Conservation (phyloP, 306 rosid genomes). For the Cyclanthera cordifolia region DNA sequence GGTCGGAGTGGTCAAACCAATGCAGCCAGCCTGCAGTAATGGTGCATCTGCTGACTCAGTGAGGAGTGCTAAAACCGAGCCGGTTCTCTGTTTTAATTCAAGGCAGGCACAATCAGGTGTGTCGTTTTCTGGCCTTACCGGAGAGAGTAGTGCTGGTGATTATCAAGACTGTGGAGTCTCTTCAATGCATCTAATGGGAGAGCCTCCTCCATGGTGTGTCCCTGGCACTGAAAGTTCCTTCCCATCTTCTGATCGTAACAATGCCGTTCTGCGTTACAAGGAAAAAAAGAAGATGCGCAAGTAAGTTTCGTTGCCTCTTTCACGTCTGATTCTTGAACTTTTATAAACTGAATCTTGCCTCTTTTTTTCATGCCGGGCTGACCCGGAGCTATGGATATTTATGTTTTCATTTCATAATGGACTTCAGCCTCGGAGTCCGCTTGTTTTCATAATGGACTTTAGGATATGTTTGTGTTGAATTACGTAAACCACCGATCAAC, state of each 20-base stretch:
- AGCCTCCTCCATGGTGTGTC: constrained; percentile 75
- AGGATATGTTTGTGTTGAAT: too few relatives aligned
- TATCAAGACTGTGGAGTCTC: constrained; percentile 88
- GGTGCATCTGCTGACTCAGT: constrained; percentile 76
- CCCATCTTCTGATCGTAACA: constrained; percentile 42
- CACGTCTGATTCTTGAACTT: neutral
- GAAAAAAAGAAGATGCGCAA: constrained; percentile 85
- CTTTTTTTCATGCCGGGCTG: too few relatives aligned
- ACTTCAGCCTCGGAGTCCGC: too few relatives aligned
- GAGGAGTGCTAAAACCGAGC: constrained; percentile 71
- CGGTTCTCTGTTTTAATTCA: constrained; percentile 36
- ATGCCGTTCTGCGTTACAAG: constrained; percentile 86
- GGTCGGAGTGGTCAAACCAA: constrained; percentile 30
- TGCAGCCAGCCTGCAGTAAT: constrained; percentile 63
- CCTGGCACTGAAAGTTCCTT: constrained; percentile 24
- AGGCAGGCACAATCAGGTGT: constrained; percentile 49
- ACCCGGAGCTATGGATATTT: too few relatives aligned
- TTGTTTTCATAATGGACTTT: too few relatives aligned
- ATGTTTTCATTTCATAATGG: too few relatives aligned
- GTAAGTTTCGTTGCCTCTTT: constrained; percentile 30
- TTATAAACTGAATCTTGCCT: too few relatives aligned
- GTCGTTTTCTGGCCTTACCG: constrained; percentile 62
- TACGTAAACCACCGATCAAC: too few relatives aligned
- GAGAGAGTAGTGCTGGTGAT: constrained; percentile 55
- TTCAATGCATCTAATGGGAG: constrained; percentile 69